Base-by-base conservation (phyloP, 768 basidiomycete genomes). In the Pseudohyphozyma bogoriensis region DNA sequence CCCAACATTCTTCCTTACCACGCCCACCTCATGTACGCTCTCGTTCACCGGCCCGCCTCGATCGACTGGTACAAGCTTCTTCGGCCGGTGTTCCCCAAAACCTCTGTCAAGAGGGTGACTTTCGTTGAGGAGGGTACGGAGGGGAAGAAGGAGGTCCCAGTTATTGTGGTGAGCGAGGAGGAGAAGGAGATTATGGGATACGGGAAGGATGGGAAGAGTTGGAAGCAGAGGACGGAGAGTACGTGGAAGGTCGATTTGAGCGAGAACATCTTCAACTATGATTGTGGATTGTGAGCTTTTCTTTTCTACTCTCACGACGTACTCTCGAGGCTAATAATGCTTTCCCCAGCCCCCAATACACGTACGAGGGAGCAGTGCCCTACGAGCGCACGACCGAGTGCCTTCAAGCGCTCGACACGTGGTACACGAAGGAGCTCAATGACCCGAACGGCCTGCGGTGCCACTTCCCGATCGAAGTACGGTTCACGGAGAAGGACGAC, bases 311-410 rank as follows among this genome's bases (percentile, higher is more conserved):
- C 24, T 31, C 26, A 35, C 46, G 28, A n/a, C 28, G 13, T 29
- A 22, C 5, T 56, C 47, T 5, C 50, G 28, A 11, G 42, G 9
- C 24, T 2, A 26, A 39, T 24, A 6, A 20, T 5, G 12, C 28
- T 15, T 18, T 31, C 13, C 29, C 44, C 47, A 58, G 69, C 62
- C 70, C 70, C 9, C 67, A 70, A 44, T 85, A 90, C 73, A 96
- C 95, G 3, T 89, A 88, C 15, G 95, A 99, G 75, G 93, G 90
- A 85, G 88, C 89, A 7, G 79, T 99, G 39, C 89, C 92, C 8
- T 84, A 84, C 66, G 76, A 79, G 46, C 75, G 81, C 55, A 80
- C 89, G 3, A 74, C 75, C 56, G 77, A 79, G 1, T 90, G 87
- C 68, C 78, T 99, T 53, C 74, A 74, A 36, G 87, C 85, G 62